These are phyloP conservation scores for Ogataea nakhonphanomensis DNA, from an alignment of 805 yeast species.

Conservation along the genomic window DNA sequence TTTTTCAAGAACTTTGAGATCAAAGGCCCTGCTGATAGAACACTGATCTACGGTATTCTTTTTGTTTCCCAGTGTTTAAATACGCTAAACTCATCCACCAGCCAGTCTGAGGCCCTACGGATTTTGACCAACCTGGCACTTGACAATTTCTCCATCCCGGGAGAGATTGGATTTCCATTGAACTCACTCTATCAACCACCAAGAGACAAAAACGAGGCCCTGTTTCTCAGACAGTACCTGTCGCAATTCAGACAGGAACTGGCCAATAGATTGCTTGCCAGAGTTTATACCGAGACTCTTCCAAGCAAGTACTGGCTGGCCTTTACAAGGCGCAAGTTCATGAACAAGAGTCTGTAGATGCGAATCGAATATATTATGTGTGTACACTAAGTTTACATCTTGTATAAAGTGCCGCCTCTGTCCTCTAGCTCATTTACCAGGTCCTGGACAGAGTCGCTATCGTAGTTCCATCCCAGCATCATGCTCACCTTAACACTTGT, in stretches of 20 bases:
- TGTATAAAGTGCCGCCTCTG: constrained; percentile 70
- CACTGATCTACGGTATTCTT: constrained; percentile 88
- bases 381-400: constrained; percentile 25
- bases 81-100: constrained; percentile 47
- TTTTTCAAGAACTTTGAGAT: constrained; percentile 96
- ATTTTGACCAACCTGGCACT: constrained; percentile 79
- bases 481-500: constrained; percentile 64
- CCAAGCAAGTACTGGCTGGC: constrained; percentile 97
- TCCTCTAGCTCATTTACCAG: constrained; percentile 69
- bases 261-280: constrained; percentile 70
- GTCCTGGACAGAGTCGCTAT: constrained; percentile 56
- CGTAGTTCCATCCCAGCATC: constrained; percentile 82
- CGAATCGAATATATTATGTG: background rate
- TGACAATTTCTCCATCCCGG: constrained; percentile 89
- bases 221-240: constrained; percentile 74
- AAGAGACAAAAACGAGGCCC: constrained; percentile 67
- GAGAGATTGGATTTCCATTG: constrained; percentile 91
- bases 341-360: constrained; percentile 76
- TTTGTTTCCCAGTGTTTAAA: constrained; percentile 83
- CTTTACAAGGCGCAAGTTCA: constrained; percentile 88
- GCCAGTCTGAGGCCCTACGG: constrained; percentile 58
- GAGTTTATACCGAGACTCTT: constrained; percentile 62
- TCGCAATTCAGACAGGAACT: constrained; percentile 95
- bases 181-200: constrained; percentile 78
- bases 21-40: constrained; percentile 91